Evolutionary conservation across 2,329 filamentous ascomycete species (phyloP).

Genomic region (Penicillium sp.): DNA sequence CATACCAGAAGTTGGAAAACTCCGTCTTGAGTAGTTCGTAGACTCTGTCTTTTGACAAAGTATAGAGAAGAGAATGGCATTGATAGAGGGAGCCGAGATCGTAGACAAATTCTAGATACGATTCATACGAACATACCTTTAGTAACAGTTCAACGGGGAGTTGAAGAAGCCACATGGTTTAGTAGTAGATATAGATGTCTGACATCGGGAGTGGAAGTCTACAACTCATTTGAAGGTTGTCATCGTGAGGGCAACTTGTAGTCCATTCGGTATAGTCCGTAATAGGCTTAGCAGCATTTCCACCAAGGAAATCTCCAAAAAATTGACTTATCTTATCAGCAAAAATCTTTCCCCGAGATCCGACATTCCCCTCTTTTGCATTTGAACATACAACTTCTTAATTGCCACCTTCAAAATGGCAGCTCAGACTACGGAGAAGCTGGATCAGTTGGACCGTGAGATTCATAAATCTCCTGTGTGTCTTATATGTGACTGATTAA

Average conservation of each 20-base stretch:
- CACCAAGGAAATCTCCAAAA: neutral
- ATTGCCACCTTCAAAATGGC: slow-evolving; percentile 36
- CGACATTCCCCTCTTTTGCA: slow-evolving; percentile 19
- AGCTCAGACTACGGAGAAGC: slow-evolving; percentile 42
- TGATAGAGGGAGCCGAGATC: neutral
- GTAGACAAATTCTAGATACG: neutral
- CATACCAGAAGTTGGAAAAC: neutral
- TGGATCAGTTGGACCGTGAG: slow-evolving; percentile 43
- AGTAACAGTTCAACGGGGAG: neutral
- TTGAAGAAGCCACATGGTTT: neutral
- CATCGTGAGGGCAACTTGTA: neutral
- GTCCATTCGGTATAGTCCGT: neutral
- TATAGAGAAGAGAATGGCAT: neutral
- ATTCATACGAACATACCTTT: neutral
- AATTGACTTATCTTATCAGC: slow-evolving; percentile 24
- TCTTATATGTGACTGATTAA: slow-evolving; percentile 18
- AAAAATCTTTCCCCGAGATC: slow-evolving; percentile 27
- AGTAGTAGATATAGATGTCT: neutral
- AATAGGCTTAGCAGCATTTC: neutral
- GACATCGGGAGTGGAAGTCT: neutral
- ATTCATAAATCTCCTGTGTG: neutral
- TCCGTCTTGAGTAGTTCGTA: neutral
- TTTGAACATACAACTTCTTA: slow-evolving; percentile 18
- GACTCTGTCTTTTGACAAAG: neutral
- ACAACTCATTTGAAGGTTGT: neutral